Conservation (phyloP, 805 yeast genomes). For the Lipomyces spencermartinsiae region DNA sequence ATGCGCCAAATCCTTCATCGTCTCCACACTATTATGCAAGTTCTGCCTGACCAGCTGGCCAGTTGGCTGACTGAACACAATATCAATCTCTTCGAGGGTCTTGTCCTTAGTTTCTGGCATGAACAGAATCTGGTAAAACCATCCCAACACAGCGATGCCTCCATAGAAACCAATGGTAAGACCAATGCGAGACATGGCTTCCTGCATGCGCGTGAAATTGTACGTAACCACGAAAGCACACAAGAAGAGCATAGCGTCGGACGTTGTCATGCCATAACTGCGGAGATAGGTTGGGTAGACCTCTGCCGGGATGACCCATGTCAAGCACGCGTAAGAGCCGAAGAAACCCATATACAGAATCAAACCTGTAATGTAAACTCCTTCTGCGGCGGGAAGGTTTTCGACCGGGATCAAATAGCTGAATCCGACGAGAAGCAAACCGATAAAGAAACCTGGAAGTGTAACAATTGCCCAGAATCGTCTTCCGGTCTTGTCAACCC, state of each 20-base stretch:
- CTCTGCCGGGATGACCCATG: conserved; percentile 75
- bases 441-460: conserved; percentile 61
- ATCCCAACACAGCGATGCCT: conserved; percentile 65
- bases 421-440: conserved; percentile 64
- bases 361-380: conserved; percentile 66
- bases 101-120: conserved; percentile 69
- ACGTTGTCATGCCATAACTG: conserved; percentile 69
- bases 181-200: conserved; percentile 66
- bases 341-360: conserved; percentile 69
- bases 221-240: conserved; percentile 69
- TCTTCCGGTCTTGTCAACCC: conserved; percentile 47
- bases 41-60: conserved; percentile 9
- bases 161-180: conserved; percentile 71
- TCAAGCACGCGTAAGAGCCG: conserved; percentile 68
- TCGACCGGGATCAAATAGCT: conserved; percentile 56
- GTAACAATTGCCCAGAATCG: conserved; percentile 62
- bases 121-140: conserved; percentile 26
- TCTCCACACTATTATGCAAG: conserved; percentile 3
- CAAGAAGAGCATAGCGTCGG: conserved; percentile 61
- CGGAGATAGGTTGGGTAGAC: conserved; percentile 64
- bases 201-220: conserved; percentile 63
- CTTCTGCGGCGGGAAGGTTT: conserved; percentile 57
- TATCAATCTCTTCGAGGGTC: conserved; percentile 61
- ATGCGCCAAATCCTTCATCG: conserved; percentile 13
- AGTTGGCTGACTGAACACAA: conserved; percentile 41